Conservation (phyloP, 345 rosid genomes). For the Acer campestre region DNA sequence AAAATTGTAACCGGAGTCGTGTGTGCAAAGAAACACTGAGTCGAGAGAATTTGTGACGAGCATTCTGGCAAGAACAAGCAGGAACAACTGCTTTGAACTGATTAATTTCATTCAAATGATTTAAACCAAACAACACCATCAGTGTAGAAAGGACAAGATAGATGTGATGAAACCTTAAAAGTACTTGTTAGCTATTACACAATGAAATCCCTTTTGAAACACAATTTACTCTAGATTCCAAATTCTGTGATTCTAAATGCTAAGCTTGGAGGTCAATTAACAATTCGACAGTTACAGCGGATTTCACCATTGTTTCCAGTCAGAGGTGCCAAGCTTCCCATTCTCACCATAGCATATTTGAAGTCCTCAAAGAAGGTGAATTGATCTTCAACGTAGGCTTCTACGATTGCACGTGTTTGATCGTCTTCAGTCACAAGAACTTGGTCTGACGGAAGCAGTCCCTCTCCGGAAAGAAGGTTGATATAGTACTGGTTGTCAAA, state of each 20-base stretch:
- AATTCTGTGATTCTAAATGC: neutral
- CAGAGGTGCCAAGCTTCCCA: conserved; percentile 51
- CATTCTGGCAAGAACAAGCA: neutral
- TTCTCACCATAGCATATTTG: conserved; percentile 60
- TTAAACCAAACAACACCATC: neutral
- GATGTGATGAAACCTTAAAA: too few relatives aligned
- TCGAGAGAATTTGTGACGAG: conserved; percentile 6
- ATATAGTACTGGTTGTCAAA: conserved; percentile 85
- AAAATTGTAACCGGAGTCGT: neutral
- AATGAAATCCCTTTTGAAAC: neutral
- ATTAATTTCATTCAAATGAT: too few relatives aligned
- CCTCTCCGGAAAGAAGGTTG: conserved; percentile 75
- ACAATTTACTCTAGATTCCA: too few relatives aligned
- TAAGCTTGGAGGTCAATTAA: conserved; percentile 30
- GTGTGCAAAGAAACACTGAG: conserved; percentile 8
- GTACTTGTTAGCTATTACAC: too few relatives aligned
- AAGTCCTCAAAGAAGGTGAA: conserved; percentile 62
- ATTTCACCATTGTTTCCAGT: conserved; percentile 40
- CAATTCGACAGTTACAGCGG: conserved; percentile 51
- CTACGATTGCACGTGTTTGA: conserved; percentile 48
- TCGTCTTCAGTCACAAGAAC: conserved; percentile 52
- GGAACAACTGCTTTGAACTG: conserved; percentile 13
- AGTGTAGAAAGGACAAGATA: too few relatives aligned
- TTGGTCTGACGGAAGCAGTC: conserved; percentile 82
- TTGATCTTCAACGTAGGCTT: conserved; percentile 55